phyloP scores from a whole-genome alignment of 2,329 filamentous ascomycete species.

The Whalleya microplaca region DNA sequence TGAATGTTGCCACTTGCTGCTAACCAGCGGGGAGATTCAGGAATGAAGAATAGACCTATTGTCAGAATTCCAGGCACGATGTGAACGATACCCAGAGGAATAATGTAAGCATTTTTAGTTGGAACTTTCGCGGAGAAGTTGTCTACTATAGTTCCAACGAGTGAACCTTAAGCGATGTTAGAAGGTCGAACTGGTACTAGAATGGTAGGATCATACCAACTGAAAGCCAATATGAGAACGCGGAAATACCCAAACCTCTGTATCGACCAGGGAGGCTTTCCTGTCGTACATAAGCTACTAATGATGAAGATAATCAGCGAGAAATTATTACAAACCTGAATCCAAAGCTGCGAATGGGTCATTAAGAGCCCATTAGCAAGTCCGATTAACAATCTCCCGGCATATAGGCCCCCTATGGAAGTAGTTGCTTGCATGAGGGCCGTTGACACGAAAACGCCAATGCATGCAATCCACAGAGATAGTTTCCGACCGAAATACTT shows the following conservation, averaged over 20 bases:
- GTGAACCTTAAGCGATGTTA: slow-evolving; percentile 43
- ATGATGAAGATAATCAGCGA: neutral
- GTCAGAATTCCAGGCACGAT: slow-evolving; percentile 42
- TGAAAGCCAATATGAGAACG: slow-evolving; percentile 52
- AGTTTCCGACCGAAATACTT: slow-evolving; percentile 40
- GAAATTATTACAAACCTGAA: slow-evolving; percentile 18
- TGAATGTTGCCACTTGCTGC: slow-evolving; percentile 38
- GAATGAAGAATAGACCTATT: slow-evolving; percentile 43
- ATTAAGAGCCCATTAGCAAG: slow-evolving; percentile 44
- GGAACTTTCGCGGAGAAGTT: slow-evolving; percentile 45
- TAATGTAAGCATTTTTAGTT: slow-evolving; percentile 31
- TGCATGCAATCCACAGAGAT: slow-evolving; percentile 45
- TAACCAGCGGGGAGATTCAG: slow-evolving; percentile 47
- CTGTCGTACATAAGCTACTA: slow-evolving; percentile 28
- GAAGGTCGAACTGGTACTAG: slow-evolving; percentile 1
- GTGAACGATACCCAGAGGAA: slow-evolving; percentile 35
- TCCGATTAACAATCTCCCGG: slow-evolving; percentile 52
- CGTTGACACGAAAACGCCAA: slow-evolving; percentile 45
- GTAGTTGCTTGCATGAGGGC: slow-evolving; percentile 56
- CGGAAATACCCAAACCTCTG: slow-evolving; percentile 51
- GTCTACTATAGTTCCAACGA: slow-evolving; percentile 55
- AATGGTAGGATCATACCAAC: slow-evolving; percentile 41
- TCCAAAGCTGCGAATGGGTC: slow-evolving; percentile 42
- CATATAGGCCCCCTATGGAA: slow-evolving; percentile 51
- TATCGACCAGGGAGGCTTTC: slow-evolving; percentile 52